Percentiles rank a stretch among this genome's conserved stretches.
phyloP scores from a whole-genome alignment of 495 filamentous ascomycete genomes.

The Penicillium angulare region DNA sequence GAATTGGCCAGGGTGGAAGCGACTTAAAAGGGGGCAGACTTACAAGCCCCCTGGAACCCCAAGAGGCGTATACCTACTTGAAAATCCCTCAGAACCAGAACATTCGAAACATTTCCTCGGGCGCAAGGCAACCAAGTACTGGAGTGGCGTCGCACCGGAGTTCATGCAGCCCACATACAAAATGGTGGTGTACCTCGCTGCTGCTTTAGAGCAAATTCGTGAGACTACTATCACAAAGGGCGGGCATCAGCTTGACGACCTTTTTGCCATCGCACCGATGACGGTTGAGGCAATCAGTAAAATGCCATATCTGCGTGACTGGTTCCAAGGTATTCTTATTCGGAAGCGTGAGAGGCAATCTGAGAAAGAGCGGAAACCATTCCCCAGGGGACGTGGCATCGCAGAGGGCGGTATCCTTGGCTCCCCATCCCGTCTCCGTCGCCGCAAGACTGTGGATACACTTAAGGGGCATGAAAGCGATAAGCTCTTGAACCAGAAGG shows the following conservation, averaged over 20 bases:
- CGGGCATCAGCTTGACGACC: constrained; percentile 25
- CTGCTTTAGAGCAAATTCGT: constrained; percentile 43
- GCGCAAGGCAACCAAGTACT: constrained; percentile 27
- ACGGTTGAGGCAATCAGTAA: constrained; percentile 51
- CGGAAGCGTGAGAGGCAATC: constrained; percentile 20
- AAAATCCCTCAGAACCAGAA: constrained; percentile 16
- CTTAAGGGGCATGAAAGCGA: no score
- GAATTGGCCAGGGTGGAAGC: constrained; percentile 69
- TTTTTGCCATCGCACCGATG: constrained; percentile 43
- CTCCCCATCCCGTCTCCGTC: neutral
- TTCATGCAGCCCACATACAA: constrained; percentile 51
- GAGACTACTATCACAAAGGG: constrained; percentile 32
- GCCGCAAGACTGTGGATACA: neutral
- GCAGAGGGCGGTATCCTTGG: constrained; percentile 15
- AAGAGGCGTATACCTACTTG: constrained; percentile 24
- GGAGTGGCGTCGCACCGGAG: constrained; percentile 36
- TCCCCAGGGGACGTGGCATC: constrained; percentile 6
- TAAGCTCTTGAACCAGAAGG: no score
- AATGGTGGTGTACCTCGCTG: constrained; percentile 55
- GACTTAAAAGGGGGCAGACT: constrained; percentile 30
- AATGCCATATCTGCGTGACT: constrained; percentile 52
- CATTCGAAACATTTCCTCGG: constrained; percentile 26
- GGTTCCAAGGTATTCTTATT: constrained; percentile 38
- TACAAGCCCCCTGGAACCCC: constrained; percentile 31
- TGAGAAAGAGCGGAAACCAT: constrained; percentile 3